Percentiles rank a stretch among this genome's conserved stretches.
phyloP scores from a whole-genome alignment of 2,329 filamentous ascomycete genomes.

The Alternaria hordeiaustralica region DNA sequence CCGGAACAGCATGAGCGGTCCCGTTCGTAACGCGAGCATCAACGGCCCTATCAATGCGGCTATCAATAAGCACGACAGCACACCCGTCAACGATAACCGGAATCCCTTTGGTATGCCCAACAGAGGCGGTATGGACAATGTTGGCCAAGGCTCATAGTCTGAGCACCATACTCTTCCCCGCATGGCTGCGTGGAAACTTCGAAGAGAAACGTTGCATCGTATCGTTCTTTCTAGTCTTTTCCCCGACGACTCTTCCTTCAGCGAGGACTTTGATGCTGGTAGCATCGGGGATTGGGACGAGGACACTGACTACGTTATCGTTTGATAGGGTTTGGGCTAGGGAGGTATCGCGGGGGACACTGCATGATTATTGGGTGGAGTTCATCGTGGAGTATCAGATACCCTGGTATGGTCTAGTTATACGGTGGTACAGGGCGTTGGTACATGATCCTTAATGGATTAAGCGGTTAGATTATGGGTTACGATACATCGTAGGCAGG shows the following conservation, averaged over 20 bases:
- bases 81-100: conserved; percentile 28
- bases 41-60: conserved; percentile 10
- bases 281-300: background rate
- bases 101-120: conserved; percentile 10
- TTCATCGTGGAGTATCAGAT: background rate
- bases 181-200: background rate
- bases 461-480: background rate
- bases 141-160: conserved; percentile 12
- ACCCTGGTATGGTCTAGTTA: background rate
- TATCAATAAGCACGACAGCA: conserved; percentile 24
- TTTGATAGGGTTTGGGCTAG: background rate
- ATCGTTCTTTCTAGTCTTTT: background rate
- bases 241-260: background rate
- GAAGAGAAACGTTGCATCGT: background rate
- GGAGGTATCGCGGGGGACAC: background rate
- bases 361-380: background rate
- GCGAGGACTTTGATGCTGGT: background rate
- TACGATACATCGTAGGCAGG: background rate
- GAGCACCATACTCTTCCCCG: background rate
- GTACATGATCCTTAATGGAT: background rate
- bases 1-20: conserved; percentile 9
- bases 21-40: conserved; percentile 18
- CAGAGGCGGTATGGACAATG: background rate
- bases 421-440: background rate
- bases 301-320: background rate